Base-by-base conservation (phyloP, 352 stramenopile genomes). In the Pythium aristosporum region DNA sequence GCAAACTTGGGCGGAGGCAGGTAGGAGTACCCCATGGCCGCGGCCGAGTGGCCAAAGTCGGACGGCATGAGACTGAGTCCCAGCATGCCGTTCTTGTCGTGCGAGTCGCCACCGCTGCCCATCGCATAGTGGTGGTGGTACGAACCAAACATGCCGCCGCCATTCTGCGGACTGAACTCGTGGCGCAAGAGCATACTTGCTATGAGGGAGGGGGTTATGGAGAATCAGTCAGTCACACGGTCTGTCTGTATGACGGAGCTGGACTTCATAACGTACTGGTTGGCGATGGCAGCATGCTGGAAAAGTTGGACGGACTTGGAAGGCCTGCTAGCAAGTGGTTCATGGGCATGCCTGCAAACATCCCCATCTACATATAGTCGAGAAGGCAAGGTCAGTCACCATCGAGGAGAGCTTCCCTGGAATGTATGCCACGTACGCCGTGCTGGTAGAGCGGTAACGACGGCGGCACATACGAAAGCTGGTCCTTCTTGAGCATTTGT, bases 401-500 rank as follows among this genome's bases (percentile, higher is more conserved):
- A 52, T 34, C 21, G 39, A 46, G 39, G 15, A 20, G 39, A 30
- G 25, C 5, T 30, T 30, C 25, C 25, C 25, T 30, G 25, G 25
- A 30, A 46, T 7, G 15, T 20, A 21, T 46, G 13, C 6, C 23
- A 55, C 79, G 39, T 82, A 92, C 82, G 42, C 72, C 71, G 46
- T 87, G 80, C 46, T 91, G 81, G 51, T 90, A 92, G 12, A 91
- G 64, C 8, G 82, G 78, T 51, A 91, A 69, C 42, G 81, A 73
- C 23, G 84, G 81, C 7, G 84, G 81, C 8, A 82, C 77, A 67
- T 89, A 91, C 51, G 71, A 68, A 62, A 80, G 68, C 53, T 92
- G 81, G 54, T 91, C 80, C 34, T 91, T 91, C 65, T 89, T 86
- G 15, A 91, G 70, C 64, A 92, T 66, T 64, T 91, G 84, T 71